Conservation (phyloP, 768 basidiomycete genomes). For the Russula dissimulans region DNA sequence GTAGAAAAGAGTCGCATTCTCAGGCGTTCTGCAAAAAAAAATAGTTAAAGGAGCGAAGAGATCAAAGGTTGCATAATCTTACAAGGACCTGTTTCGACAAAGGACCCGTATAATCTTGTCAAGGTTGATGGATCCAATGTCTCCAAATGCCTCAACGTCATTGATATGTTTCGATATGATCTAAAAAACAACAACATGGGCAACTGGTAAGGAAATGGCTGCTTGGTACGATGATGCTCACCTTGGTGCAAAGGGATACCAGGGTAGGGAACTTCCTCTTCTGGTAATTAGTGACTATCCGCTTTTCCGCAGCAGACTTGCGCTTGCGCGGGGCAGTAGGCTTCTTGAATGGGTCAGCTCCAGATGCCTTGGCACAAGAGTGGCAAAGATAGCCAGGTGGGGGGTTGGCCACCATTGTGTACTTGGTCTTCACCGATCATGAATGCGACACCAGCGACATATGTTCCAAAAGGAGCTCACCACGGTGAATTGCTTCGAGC, state of each 20-base stretch:
- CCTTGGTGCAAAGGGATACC: conserved; percentile 74
- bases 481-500: conserved; percentile 79
- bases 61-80: conserved; percentile 24
- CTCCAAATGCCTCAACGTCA: conserved; percentile 81
- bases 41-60: background rate
- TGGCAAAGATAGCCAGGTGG: conserved; percentile 80
- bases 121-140: conserved; percentile 78
- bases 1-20: conserved; percentile 83
- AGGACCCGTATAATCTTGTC: conserved; percentile 77
- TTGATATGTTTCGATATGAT: conserved; percentile 80
- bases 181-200: conserved; percentile 33
- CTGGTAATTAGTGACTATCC: conserved; percentile 60
- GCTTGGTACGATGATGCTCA: conserved; percentile 25
- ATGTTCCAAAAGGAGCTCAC: conserved; percentile 37
- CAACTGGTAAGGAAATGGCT: background rate
- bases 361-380: conserved; percentile 68
- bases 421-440: conserved; percentile 55
- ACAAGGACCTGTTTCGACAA: conserved; percentile 76
- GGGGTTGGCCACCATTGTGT: conserved; percentile 66
- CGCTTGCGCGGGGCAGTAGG: conserved; percentile 51
- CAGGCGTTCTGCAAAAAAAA: conserved; percentile 44
- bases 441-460: background rate
- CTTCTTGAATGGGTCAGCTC: conserved; percentile 83
- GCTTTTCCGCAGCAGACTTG: conserved; percentile 54
- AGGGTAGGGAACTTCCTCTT: conserved; percentile 61